These are phyloP conservation scores for Candida dajiaensis DNA, from an alignment of 805 yeast species.

Conservation along the genomic window DNA sequence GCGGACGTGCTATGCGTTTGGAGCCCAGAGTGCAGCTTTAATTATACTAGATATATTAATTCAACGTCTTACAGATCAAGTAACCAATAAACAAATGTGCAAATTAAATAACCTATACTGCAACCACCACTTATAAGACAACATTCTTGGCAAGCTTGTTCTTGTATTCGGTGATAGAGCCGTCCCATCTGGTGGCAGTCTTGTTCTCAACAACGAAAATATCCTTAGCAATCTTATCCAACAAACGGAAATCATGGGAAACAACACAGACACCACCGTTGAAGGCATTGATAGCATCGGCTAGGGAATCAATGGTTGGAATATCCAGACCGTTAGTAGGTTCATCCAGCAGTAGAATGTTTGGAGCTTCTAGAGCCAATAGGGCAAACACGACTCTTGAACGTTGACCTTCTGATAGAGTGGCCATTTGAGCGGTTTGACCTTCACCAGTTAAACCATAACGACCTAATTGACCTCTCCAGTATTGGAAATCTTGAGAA, in stretches of 20 bases:
- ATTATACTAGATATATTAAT: too few species aligned
- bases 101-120: not conserved
- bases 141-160: constrained; percentile 88
- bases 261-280: constrained; percentile 98
- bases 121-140: constrained; percentile 54
- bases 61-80: constrained; percentile 1
- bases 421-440: constrained; percentile 98
- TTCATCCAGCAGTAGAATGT: constrained; percentile 92
- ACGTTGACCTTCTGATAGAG: constrained; percentile 98
- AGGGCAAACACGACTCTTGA: constrained; percentile 97
- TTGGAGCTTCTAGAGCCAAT: constrained; percentile 92
- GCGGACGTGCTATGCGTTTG: too few species aligned
- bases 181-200: constrained; percentile 96
- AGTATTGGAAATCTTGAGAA: constrained; percentile 97
- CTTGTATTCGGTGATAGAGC: constrained; percentile 85
- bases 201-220: constrained; percentile 93
- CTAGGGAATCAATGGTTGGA: constrained; percentile 95
- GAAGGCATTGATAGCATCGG: constrained; percentile 90
- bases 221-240: constrained; percentile 96
- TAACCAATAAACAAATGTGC: not conserved
- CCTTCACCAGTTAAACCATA: constrained; percentile 98
- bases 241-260: constrained; percentile 96
- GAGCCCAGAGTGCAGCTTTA: too few species aligned
- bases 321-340: constrained; percentile 99
- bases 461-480: constrained; percentile 97